phyloP scores from a whole-genome alignment of 257 asterid species.

The Anisodus tanguticus region DNA sequence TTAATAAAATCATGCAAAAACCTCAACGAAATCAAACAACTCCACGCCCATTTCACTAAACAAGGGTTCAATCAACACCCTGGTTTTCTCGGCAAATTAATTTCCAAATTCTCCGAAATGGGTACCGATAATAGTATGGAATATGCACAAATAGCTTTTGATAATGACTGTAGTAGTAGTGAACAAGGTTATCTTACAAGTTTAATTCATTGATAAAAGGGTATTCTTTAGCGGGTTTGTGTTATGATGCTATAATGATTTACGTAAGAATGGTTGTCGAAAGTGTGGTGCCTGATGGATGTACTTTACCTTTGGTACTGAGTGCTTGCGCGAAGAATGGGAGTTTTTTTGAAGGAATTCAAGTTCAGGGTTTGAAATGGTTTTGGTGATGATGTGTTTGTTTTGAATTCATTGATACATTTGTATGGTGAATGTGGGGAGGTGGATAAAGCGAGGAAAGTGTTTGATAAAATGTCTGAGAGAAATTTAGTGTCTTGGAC shows the following conservation, averaged over 20 bases:
- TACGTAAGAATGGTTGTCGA: conserved; percentile 48
- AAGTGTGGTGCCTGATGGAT: conserved; percentile 50
- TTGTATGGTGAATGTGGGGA: conserved; percentile 59
- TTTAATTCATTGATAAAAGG: conserved; percentile 57
- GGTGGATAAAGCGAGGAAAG: conserved; percentile 49
- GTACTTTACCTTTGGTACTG: conserved; percentile 60
- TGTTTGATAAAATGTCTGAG: conserved; percentile 59
- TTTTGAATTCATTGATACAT: conserved; percentile 51
- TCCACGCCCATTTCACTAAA: conserved; percentile 54
- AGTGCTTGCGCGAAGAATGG: conserved; percentile 52
- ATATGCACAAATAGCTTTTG: conserved; percentile 47
- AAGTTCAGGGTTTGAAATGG: conserved; percentile 56
- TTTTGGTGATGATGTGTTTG: conserved; percentile 42
- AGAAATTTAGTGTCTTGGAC: conserved; percentile 67
- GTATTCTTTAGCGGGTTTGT: conserved; percentile 41
- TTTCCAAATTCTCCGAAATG: conserved; percentile 46
- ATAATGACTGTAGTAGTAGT: conserved; percentile 35
- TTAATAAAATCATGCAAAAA: conserved; percentile 52
- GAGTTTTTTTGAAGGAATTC: conserved; percentile 47
- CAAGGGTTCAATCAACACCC: conserved; percentile 42
- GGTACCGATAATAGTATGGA: conserved; percentile 53
- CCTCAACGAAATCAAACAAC: conserved; percentile 51
- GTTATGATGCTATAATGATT: conserved; percentile 39
- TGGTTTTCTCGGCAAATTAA: conserved; percentile 40
- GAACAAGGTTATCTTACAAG: conserved; percentile 40